Conservation (phyloP, 768 basidiomycete species). For the Leccinum ochraceum region DNA sequence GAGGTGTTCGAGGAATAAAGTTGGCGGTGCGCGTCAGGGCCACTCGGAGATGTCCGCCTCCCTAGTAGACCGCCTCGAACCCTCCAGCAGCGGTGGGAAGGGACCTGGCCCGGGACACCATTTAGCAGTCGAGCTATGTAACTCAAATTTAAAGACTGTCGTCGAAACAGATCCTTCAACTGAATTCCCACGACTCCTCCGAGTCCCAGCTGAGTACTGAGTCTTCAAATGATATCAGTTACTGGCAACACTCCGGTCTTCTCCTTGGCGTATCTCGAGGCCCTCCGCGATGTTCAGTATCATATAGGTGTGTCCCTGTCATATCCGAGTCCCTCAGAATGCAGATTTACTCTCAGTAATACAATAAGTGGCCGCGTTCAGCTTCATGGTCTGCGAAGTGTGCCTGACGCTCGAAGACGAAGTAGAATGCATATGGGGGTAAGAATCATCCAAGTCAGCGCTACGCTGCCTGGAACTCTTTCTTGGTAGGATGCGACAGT, state of each 20-base stretch:
- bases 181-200: too few relatives aligned
- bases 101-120: too few relatives aligned
- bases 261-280: slow-evolving; percentile 5
- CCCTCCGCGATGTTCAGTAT: slow-evolving; percentile 10
- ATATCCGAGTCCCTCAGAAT: not conserved
- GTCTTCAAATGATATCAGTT: slow-evolving; percentile 6
- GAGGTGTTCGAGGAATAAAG: too few relatives aligned
- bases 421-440: slow-evolving; percentile 35
- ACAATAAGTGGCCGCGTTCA: slow-evolving; percentile 25
- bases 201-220: not conserved
- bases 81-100: too few relatives aligned
- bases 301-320: slow-evolving; percentile 9
- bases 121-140: too few relatives aligned
- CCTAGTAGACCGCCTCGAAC: too few relatives aligned
- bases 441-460: not conserved
- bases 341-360: not conserved
- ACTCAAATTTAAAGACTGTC: too few relatives aligned
- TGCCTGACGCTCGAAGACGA: slow-evolving; percentile 28
- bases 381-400: slow-evolving; percentile 31
- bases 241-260: not conserved
- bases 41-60: too few relatives aligned
- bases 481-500: slow-evolving; percentile 13
- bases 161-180: too few relatives aligned
- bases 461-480: not conserved
- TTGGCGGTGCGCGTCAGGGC: too few relatives aligned